Evolutionary conservation across 306 rosid genomes (phyloP).

Genomic region (Pyrus pyrifolia): DNA sequence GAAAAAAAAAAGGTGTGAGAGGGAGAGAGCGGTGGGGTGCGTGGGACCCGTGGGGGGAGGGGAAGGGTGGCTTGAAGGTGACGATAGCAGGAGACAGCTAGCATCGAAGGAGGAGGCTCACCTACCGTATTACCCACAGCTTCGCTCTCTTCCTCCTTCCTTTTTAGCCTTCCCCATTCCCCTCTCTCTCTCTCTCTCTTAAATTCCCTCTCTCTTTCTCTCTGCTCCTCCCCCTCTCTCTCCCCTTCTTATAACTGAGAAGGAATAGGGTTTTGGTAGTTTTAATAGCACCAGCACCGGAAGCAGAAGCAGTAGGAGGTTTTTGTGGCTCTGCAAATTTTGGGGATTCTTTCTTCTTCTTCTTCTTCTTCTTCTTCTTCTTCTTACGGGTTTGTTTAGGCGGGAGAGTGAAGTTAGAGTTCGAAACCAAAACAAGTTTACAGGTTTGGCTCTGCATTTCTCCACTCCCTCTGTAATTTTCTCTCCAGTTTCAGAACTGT

Average conservation of each 20-base stretch:
- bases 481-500: not conserved
- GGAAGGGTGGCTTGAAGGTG: slow-evolving; percentile 45
- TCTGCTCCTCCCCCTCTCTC: slow-evolving; percentile 15
- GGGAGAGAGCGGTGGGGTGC: slow-evolving; percentile 3
- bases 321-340: not conserved
- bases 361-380: not conserved
- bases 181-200: not conserved
- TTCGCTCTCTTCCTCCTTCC: slow-evolving; percentile 20
- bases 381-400: not conserved
- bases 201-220: slow-evolving; percentile 18
- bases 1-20: not conserved
- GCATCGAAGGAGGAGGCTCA: slow-evolving; percentile 86
- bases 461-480: not conserved
- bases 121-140: slow-evolving; percentile 41
- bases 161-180: slow-evolving; percentile 31
- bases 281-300: not conserved
- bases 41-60: slow-evolving; percentile 53
- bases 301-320: not conserved
- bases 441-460: slow-evolving; percentile 16
- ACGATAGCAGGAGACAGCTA: slow-evolving; percentile 92
- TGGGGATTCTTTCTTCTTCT: not conserved
- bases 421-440: not conserved
- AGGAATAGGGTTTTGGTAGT: slow-evolving; percentile 14
- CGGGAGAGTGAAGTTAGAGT: not conserved
- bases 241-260: not conserved